Evolutionary conservation across 495 filamentous ascomycete genomes (phyloP).

Genomic region (Xylaria flabelliformis): DNA sequence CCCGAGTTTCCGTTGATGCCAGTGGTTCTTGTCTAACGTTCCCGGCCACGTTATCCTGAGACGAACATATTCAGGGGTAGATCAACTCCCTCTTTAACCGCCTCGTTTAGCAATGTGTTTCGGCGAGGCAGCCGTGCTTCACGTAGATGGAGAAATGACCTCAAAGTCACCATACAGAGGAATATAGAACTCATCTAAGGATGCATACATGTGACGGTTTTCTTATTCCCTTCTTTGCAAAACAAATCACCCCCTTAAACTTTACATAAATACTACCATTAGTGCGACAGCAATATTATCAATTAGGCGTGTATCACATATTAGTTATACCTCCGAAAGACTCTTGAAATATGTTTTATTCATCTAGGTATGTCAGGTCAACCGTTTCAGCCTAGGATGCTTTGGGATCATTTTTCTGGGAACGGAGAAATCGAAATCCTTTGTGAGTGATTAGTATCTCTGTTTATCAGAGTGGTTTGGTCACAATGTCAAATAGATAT

Average conservation of each 20-base stretch:
- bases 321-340: not conserved
- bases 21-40: not conserved
- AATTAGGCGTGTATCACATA: not conserved
- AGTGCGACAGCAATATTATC: not conserved
- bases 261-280: not conserved
- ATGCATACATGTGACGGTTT: not conserved
- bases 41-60: not conserved
- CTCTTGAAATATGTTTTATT: not conserved
- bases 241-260: not conserved
- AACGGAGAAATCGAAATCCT: not conserved
- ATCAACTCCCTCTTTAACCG: slow-evolving; percentile 11
- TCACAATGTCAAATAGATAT: not conserved
- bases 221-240: not conserved
- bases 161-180: not conserved
- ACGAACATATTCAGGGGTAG: slow-evolving; percentile 19
- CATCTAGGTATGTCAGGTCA: not conserved
- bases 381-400: slow-evolving; percentile 1
- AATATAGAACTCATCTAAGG: not conserved
- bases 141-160: not conserved
- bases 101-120: not conserved
- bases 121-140: not conserved
- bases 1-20: not conserved
- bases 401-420: not conserved
- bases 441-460: not conserved
- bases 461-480: not conserved